Percentiles rank a stretch among this genome's conserved stretches.
These are phyloP conservation scores for Candida sithepensis DNA, from an alignment of 805 yeast genomes.

Conservation along the genomic window DNA sequence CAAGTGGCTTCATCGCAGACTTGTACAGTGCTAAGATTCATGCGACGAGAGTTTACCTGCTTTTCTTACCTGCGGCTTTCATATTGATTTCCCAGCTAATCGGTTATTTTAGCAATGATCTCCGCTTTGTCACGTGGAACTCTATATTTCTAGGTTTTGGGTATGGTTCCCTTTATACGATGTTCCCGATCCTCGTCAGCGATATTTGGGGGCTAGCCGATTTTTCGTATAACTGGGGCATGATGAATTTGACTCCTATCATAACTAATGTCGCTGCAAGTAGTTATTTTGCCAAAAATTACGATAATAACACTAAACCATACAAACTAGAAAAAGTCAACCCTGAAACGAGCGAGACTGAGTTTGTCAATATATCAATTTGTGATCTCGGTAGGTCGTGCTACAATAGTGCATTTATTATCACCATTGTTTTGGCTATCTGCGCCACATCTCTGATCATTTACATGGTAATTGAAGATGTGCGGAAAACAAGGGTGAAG, in stretches of 20 bases:
- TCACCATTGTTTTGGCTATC: constrained; percentile 23
- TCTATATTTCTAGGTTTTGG: constrained; percentile 64
- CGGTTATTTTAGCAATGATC: constrained; percentile 35
- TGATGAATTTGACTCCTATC: constrained; percentile 63
- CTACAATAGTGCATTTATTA: constrained; percentile 38
- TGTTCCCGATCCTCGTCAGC: constrained; percentile 72
- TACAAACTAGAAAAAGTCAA: constrained; percentile 2
- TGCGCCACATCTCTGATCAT: neutral
- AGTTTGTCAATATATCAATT: constrained; percentile 5
- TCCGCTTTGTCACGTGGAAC: constrained; percentile 40
- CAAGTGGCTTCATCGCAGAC: constrained; percentile 65
- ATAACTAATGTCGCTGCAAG: constrained; percentile 59
- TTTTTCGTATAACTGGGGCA: constrained; percentile 73
- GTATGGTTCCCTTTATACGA: constrained; percentile 70
- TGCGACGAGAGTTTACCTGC: constrained; percentile 37
- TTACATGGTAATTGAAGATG: neutral
- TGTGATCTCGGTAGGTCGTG: constrained; percentile 26
- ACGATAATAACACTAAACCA: constrained; percentile 43
- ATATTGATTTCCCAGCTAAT: constrained; percentile 48
- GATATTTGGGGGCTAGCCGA: constrained; percentile 67
- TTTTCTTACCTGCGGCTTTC: constrained; percentile 49
- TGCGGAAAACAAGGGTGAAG: neutral
- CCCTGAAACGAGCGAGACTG: neutral
- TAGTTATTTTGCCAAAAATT: constrained; percentile 57
- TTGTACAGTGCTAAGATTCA: constrained; percentile 44